Percentiles rank a stretch among this genome's conserved stretches.
Evolutionary conservation across 768 basidiomycete species (phyloP).

Genomic region (Boletus subcaerulescens): DNA sequence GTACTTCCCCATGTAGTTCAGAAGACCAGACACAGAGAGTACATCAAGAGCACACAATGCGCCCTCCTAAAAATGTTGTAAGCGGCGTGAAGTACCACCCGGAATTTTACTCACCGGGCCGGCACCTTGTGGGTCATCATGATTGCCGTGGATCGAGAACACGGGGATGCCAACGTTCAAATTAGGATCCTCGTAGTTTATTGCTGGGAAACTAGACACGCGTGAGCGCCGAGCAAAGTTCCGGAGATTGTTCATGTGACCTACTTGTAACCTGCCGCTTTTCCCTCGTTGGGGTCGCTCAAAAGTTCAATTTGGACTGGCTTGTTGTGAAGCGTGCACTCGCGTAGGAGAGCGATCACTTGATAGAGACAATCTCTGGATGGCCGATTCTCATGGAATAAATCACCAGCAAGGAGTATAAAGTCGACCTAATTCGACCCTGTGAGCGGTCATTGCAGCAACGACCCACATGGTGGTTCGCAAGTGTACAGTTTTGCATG

Average conservation of each 20-base stretch:
- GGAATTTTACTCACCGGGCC: conserved; percentile 60
- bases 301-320: conserved; percentile 89
- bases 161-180: conserved; percentile 95
- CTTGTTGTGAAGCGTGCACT: conserved; percentile 85
- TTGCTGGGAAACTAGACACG: conserved; percentile 78
- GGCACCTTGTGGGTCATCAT: conserved; percentile 97
- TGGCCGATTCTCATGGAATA: conserved; percentile 98
- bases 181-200: conserved; percentile 97
- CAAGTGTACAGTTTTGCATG: not conserved
- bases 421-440: conserved; percentile 75
- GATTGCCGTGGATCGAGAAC: conserved; percentile 99
- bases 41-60: conserved; percentile 94
- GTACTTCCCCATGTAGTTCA: conserved; percentile 98
- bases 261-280: conserved; percentile 80
- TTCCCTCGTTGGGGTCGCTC: conserved; percentile 91
- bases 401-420: conserved; percentile 89
- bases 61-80: conserved; percentile 63
- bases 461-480: not conserved
- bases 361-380: conserved; percentile 87
- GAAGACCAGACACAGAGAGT: conserved; percentile 86
- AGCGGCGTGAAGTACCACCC: not conserved
- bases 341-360: conserved; percentile 83
- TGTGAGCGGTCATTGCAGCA: conserved; percentile 2
- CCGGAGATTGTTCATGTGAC: conserved; percentile 17
- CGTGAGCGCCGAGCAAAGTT: not conserved